Evolutionary conservation across 192 early-diverging fungal species (phyloP).

Genomic region (Neocallimastix lanati): DNA sequence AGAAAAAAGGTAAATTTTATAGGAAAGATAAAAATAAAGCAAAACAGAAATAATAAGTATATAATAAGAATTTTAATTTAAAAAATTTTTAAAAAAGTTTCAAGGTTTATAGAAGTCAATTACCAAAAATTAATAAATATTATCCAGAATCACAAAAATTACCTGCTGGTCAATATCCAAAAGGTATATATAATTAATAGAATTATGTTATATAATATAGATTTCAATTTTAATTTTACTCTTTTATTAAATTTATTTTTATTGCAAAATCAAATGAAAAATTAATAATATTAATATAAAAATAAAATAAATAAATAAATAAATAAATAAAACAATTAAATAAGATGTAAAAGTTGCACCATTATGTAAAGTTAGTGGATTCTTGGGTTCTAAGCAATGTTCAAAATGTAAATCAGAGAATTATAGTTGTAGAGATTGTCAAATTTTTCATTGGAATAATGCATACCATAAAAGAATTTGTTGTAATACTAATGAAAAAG

Average conservation of each 20-base stretch:
- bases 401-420: conserved; percentile 43
- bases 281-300: too few relatives aligned
- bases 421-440: conserved; percentile 79
- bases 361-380: conserved; percentile 17
- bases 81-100: too few relatives aligned
- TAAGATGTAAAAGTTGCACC: neutral
- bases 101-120: conserved; percentile 50
- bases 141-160: neutral
- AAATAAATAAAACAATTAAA: neutral
- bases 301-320: too few relatives aligned
- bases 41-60: too few relatives aligned
- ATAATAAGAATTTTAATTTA: too few relatives aligned
- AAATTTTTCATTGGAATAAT: conserved; percentile 61
- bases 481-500: neutral
- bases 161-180: neutral
- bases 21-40: too few relatives aligned
- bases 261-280: too few relatives aligned
- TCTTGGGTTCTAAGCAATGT: conserved; percentile 56
- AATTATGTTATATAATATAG: too few relatives aligned
- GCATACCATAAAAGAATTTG: conserved; percentile 52
- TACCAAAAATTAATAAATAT: neutral
- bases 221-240: too few relatives aligned
- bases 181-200: neutral
- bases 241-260: too few relatives aligned
- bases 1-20: conserved; percentile 22